These are phyloP conservation scores for Arthrobotrys sinensis DNA, from an alignment of 2,329 filamentous ascomycete genomes.

Conservation along the genomic window DNA sequence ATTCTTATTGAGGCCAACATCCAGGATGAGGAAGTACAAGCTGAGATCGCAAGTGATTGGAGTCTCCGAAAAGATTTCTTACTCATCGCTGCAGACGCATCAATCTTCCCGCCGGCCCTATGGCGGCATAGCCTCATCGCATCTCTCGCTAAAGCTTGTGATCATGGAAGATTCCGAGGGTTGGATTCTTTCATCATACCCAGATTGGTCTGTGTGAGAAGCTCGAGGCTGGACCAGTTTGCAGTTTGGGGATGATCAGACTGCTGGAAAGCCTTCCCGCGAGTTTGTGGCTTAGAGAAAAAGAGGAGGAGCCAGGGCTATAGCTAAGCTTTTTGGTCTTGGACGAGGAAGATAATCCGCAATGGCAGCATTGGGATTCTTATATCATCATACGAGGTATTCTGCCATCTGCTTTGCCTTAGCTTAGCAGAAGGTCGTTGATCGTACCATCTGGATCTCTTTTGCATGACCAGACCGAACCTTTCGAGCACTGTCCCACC, in stretches of 20 bases:
- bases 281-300: conserved; percentile 42
- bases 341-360: conserved; percentile 26
- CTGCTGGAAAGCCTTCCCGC: conserved; percentile 41
- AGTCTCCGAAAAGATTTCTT: conserved; percentile 21
- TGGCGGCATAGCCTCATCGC: conserved; percentile 35
- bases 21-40: conserved; percentile 1
- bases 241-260: conserved; percentile 26
- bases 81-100: conserved; percentile 29
- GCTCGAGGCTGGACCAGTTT: conserved; percentile 5
- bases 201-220: background rate
- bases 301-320: conserved; percentile 1
- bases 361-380: background rate
- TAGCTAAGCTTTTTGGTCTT: conserved; percentile 45
- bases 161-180: conserved; percentile 37
- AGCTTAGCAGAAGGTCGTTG: conserved; percentile 21
- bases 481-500: conserved; percentile 16
- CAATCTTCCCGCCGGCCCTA: conserved; percentile 49
- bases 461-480: conserved; percentile 14
- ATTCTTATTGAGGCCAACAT: background rate
- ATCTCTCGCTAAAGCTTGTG: conserved; percentile 46
- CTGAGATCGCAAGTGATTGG: conserved; percentile 28
- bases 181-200: conserved; percentile 7
- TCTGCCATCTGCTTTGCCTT: conserved; percentile 52
- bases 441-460: conserved; percentile 1
- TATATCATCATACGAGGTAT: conserved; percentile 33